Percentiles rank a stretch among this genome's conserved stretches.
Conservation (phyloP, 768 basidiomycete genomes). For the Macrolepiota fuliginosa region DNA sequence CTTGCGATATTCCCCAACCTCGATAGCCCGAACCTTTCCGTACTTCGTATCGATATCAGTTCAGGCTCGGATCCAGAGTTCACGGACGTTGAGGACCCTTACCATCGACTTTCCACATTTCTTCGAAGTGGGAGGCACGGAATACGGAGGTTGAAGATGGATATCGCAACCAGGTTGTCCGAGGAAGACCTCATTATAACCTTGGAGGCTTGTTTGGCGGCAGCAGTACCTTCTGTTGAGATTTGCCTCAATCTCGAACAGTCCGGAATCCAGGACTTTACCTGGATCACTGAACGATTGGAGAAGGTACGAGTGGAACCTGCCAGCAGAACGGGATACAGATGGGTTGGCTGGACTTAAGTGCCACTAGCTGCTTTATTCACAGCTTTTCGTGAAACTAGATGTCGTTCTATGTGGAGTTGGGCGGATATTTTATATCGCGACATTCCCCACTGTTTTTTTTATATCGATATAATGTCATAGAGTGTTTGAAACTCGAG, state of each 20-base stretch:
- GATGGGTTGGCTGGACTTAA: neutral
- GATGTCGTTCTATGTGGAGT: too few relatives aligned
- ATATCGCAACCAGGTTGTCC: neutral
- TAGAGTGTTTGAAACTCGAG: too few relatives aligned
- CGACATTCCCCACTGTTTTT: too few relatives aligned
- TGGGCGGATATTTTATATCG: too few relatives aligned
- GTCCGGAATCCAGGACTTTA: neutral
- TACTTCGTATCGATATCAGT: neutral
- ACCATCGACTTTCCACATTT: neutral
- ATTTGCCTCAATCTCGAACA: neutral
- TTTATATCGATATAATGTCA: too few relatives aligned
- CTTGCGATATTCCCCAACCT: neutral
- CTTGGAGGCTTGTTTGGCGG: neutral
- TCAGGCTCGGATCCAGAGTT: neutral
- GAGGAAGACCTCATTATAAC: neutral
- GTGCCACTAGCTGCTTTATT: too few relatives aligned
- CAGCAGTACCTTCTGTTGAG: neutral
- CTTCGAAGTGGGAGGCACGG: neutral
- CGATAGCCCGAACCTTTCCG: neutral
- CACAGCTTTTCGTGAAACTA: too few relatives aligned
- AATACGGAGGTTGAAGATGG: neutral
- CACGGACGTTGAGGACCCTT: neutral
- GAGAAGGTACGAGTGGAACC: neutral
- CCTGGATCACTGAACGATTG: neutral
- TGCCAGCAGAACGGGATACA: neutral